These are phyloP conservation scores for Populus ilicifolia DNA, from an alignment of 345 rosid species.

Conservation along the genomic window DNA sequence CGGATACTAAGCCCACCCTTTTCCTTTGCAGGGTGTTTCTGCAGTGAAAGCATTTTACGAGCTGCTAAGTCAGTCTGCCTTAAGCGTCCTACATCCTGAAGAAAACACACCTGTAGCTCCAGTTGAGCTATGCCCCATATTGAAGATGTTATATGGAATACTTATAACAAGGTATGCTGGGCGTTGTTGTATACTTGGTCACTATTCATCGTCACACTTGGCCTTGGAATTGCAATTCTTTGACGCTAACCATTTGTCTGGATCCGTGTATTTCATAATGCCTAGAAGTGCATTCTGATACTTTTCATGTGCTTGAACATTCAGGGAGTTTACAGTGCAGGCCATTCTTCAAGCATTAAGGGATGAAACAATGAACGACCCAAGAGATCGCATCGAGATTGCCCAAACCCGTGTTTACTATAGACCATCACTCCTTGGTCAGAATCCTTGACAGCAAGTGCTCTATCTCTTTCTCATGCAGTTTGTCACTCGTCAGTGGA, in stretches of 20 bases:
- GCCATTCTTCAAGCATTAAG: slow-evolving; percentile 33
- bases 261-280: neutral
- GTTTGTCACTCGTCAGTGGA: neutral
- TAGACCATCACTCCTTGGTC: slow-evolving; percentile 25
- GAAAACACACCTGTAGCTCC: slow-evolving; percentile 83
- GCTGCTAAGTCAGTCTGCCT: slow-evolving; percentile 66
- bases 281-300: slow-evolving; percentile 2
- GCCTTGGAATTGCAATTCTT: neutral
- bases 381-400: slow-evolving; percentile 30
- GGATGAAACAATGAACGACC: slow-evolving; percentile 32
- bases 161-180: slow-evolving; percentile 13
- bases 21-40: slow-evolving; percentile 70
- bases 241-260: neutral
- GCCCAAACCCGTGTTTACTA: slow-evolving; percentile 24
- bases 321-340: slow-evolving; percentile 24
- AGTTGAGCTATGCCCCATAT: slow-evolving; percentile 83
- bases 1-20: neutral
- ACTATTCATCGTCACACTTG: neutral
- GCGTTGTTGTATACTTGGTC: neutral
- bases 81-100: slow-evolving; percentile 64
- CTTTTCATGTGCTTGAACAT: neutral
- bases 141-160: slow-evolving; percentile 75
- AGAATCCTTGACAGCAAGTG: slow-evolving; percentile 18
- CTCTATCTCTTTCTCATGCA: neutral
- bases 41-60: slow-evolving; percentile 92